These are phyloP conservation scores for Lactarius psammicola DNA, from an alignment of 768 basidiomycete species.

Conservation along the genomic window DNA sequence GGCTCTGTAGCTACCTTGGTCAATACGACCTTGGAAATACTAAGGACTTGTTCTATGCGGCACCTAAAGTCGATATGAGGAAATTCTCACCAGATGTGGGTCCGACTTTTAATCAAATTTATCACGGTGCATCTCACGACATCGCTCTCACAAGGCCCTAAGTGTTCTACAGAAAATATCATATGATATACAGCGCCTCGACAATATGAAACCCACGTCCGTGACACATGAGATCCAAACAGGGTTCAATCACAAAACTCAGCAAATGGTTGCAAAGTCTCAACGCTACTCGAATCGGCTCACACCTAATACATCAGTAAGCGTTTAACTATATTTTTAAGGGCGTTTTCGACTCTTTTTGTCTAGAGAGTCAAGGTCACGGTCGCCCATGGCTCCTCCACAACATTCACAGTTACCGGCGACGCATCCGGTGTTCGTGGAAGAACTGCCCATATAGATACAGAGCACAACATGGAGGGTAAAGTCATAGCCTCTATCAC, in stretches of 20 bases:
- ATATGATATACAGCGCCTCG: conserved; percentile 17
- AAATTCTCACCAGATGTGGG: conserved; percentile 40
- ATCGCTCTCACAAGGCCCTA: conserved; percentile 7
- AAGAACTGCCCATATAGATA: conserved; percentile 31
- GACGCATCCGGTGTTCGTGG: conserved; percentile 24
- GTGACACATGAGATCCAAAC: conserved; percentile 20
- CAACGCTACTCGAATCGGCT: conserved; percentile 21
- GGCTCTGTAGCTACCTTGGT: conserved; percentile 40
- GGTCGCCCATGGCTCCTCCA: conserved; percentile 26
- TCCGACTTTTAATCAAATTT: neutral
- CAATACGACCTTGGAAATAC: conserved; percentile 37
- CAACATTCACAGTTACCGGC: conserved; percentile 32
- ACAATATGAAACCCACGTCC: conserved; percentile 15
- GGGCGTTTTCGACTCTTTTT: neutral
- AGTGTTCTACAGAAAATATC: conserved; percentile 17
- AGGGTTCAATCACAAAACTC: conserved; percentile 11
- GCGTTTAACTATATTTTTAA: neutral
- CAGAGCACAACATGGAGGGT: conserved; percentile 34
- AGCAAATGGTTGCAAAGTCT: conserved; percentile 23
- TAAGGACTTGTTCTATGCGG: conserved; percentile 43
- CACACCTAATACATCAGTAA: neutral
- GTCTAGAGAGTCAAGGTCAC: conserved; percentile 30
- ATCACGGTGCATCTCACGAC: conserved; percentile 3
- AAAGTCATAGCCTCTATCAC: conserved; percentile 40
- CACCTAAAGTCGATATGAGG: conserved; percentile 45